These are phyloP conservation scores for Aureobasidium namibiae DNA, from an alignment of 2,329 filamentous ascomycete genomes.

Conservation along the genomic window DNA sequence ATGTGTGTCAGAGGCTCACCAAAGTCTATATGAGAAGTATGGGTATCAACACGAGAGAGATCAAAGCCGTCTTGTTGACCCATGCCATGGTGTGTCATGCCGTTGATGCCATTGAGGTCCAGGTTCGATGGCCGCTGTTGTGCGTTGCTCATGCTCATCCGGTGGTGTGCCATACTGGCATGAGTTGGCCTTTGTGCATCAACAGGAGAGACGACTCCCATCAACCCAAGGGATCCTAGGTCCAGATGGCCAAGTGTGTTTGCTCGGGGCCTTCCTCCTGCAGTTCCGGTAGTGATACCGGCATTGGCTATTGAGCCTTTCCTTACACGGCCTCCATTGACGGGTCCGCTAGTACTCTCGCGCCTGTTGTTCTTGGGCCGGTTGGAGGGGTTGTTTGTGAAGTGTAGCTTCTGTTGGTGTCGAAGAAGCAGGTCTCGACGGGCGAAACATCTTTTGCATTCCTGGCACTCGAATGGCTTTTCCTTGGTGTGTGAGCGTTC, in stretches of 20 bases:
- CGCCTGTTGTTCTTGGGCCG: slow-evolving; percentile 74
- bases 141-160: slow-evolving; percentile 58
- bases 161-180: slow-evolving; percentile 8
- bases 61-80: slow-evolving; percentile 1
- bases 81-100: slow-evolving; percentile 34
- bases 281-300: slow-evolving; percentile 32
- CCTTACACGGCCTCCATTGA: slow-evolving; percentile 64
- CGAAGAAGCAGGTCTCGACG: slow-evolving; percentile 82
- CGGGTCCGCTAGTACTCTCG: slow-evolving; percentile 73
- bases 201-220: slow-evolving; percentile 19
- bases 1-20: slow-evolving; percentile 57
- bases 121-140: slow-evolving; percentile 46
- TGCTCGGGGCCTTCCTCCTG: slow-evolving; percentile 64
- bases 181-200: background rate
- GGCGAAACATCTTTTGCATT: slow-evolving; percentile 91
- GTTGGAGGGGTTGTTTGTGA: slow-evolving; percentile 79
- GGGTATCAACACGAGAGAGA: slow-evolving; percentile 55
- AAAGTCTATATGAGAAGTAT: slow-evolving; percentile 51
- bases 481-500: slow-evolving; percentile 98
- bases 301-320: slow-evolving; percentile 80
- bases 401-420: slow-evolving; percentile 97
- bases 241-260: slow-evolving; percentile 97
- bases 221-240: slow-evolving; percentile 55
- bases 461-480: slow-evolving; percentile 95
- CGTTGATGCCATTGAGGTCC: slow-evolving; percentile 66